Percentiles rank a stretch among this genome's conserved stretches.
These are phyloP conservation scores for Cystobasidium sp. DNA, from an alignment of 1,284 basidiomycete genomes.

Conservation along the genomic window DNA sequence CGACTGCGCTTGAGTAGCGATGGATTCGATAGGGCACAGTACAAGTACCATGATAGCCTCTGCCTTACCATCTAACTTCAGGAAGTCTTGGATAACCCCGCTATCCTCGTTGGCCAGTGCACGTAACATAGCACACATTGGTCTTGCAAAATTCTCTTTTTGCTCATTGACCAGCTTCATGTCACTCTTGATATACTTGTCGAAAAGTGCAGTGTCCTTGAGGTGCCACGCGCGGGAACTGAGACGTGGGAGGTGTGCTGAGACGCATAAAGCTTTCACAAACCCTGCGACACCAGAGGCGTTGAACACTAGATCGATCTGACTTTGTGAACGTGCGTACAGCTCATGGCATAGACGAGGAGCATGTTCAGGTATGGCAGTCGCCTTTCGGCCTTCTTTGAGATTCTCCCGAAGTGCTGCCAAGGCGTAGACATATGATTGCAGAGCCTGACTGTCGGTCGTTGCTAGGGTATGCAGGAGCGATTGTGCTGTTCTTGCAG, in stretches of 20 bases:
- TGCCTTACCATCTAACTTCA: slow-evolving; percentile 27
- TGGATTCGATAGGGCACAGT: slow-evolving; percentile 74
- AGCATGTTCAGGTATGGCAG: not conserved
- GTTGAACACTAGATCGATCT: not conserved
- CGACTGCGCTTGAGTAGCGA: slow-evolving; percentile 74
- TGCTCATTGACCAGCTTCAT: slow-evolving; percentile 24
- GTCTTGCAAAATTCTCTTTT: slow-evolving; percentile 15
- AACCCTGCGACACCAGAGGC: slow-evolving; percentile 12
- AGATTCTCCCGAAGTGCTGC: slow-evolving; percentile 20
- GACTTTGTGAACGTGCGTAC: not conserved
- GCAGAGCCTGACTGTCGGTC: slow-evolving; percentile 18
- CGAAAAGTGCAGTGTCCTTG: slow-evolving; percentile 9
- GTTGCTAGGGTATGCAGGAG: slow-evolving; percentile 8
- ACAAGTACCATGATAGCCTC: slow-evolving; percentile 67
- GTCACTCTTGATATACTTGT: slow-evolving; percentile 19
- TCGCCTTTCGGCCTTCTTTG: not conserved
- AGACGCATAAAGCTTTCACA: slow-evolving; percentile 1
- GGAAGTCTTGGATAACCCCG: slow-evolving; percentile 4
- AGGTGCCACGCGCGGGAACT: slow-evolving; percentile 24
- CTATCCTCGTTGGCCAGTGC: slow-evolving; percentile 24
- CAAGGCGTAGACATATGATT: slow-evolving; percentile 43
- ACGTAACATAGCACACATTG: slow-evolving; percentile 14
- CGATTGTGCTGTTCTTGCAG: not conserved
- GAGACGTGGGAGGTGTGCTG: slow-evolving; percentile 22
- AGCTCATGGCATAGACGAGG: not conserved